phyloP scores from a whole-genome alignment of 495 filamentous ascomycete genomes.

The Neurospora cerealis region DNA sequence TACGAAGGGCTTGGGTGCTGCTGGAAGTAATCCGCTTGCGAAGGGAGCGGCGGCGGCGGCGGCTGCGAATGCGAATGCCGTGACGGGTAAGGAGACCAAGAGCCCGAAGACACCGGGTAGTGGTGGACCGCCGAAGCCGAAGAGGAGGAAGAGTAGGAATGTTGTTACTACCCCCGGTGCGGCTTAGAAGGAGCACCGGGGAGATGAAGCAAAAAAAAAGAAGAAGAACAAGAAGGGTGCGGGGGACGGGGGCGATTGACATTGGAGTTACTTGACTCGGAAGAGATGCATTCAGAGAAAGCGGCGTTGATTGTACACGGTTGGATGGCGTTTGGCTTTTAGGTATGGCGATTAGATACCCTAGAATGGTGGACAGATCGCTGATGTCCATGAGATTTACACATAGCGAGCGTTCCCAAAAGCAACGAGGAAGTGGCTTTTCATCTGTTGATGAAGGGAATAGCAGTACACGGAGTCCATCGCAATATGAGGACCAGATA shows the following conservation, averaged over 20 bases:
- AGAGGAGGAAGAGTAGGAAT: constrained; percentile 52
- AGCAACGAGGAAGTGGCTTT: too few relatives aligned
- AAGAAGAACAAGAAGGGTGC: background rate
- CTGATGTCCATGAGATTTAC: background rate
- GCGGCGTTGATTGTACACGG: background rate
- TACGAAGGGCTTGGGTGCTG: constrained; percentile 14
- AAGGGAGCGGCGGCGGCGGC: constrained; percentile 6
- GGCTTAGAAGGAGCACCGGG: background rate
- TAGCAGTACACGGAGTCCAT: background rate
- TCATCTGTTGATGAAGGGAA: background rate
- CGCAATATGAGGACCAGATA: background rate
- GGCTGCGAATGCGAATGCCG: constrained; percentile 3
- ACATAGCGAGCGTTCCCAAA: background rate
- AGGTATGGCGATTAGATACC: background rate
- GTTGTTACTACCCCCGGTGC: constrained; percentile 18
- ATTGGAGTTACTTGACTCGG: background rate
- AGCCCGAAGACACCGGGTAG: constrained; percentile 39
- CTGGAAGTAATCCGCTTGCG: constrained; percentile 25
- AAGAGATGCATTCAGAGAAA: background rate
- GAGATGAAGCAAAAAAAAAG: background rate
- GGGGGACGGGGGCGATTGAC: background rate
- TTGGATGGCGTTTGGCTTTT: background rate
- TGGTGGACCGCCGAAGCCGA: constrained; percentile 36
- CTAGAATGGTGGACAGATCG: background rate
- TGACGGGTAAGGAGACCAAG: constrained; percentile 34